These are phyloP conservation scores for Volvox africanus DNA, from an alignment of 139 green algal species.

Conservation along the genomic window DNA sequence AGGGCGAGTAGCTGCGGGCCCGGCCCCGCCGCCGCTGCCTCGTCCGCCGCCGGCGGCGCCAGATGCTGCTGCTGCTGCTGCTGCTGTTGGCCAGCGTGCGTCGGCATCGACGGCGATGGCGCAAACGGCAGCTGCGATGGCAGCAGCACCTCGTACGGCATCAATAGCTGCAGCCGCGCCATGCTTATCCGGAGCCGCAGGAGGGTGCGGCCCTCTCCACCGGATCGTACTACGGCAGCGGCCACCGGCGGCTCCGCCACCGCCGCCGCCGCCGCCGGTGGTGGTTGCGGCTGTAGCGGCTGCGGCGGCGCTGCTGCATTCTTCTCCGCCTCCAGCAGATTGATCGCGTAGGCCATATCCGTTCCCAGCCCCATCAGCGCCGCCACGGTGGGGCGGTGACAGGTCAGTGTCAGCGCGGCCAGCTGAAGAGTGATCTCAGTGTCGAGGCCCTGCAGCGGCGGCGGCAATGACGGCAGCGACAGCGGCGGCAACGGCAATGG, in stretches of 20 bases:
- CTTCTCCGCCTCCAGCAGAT: conserved; percentile 34
- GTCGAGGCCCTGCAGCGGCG: conserved; percentile 2
- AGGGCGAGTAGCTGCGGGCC: not conserved
- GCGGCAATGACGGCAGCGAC: no score
- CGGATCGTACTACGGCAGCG: not conserved
- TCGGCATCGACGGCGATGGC: not conserved
- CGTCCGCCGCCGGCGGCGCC: not conserved
- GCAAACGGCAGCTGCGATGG: not conserved
- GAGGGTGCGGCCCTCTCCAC: conserved; percentile 17
- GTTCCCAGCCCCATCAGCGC: conserved; percentile 87
- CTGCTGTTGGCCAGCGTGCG: not conserved
- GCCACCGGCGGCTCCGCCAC: not conserved
- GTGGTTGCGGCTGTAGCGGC: not conserved
- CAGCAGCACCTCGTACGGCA: conserved; percentile 53
- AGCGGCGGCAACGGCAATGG: no score
- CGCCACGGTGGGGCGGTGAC: conserved; percentile 91
- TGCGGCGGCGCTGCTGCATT: not conserved
- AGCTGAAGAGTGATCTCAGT: conserved; percentile 21
- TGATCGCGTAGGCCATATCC: conserved; percentile 73
- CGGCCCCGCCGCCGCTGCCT: not conserved
- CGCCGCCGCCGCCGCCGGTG: not conserved
- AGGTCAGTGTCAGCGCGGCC: conserved; percentile 41
- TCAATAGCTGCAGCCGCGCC: conserved; percentile 23
- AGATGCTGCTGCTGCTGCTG: conserved; percentile 6
- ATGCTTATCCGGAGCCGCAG: conserved; percentile 26